Conservation (phyloP, 169 alveolate genomes). For the Cryptosporidium viatorum region DNA sequence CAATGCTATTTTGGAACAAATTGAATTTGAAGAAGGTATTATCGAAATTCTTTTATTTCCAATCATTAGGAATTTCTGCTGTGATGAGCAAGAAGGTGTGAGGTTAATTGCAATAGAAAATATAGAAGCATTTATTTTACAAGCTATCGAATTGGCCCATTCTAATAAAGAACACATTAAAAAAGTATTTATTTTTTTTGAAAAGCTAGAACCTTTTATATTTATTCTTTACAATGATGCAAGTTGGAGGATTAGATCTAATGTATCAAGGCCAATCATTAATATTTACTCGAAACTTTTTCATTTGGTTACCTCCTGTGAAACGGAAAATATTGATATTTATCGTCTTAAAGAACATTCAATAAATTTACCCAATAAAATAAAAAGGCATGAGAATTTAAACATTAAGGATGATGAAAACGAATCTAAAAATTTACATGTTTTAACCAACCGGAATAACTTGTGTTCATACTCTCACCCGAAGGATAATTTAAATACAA, state of each 20-base stretch:
- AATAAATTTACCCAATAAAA: not conserved
- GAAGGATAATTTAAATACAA: not conserved
- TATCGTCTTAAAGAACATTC: not conserved
- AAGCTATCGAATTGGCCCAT: not conserved
- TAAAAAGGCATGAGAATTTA: not conserved
- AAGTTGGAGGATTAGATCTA: conserved; percentile 62
- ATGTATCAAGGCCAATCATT: conserved; percentile 20
- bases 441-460: not conserved
- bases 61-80: conserved; percentile 44
- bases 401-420: not conserved
- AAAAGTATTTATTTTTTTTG: not conserved
- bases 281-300: conserved; percentile 8
- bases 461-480: not conserved
- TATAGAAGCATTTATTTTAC: conserved; percentile 35
- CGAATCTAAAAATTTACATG: not conserved
- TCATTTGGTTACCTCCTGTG: not conserved
- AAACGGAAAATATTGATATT: conserved; percentile 16
- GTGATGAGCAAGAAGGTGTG: conserved; percentile 68
- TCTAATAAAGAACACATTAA: not conserved
- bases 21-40: conserved; percentile 44
- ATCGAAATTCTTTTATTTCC: conserved; percentile 42
- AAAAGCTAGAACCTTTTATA: conserved; percentile 34
- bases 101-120: conserved; percentile 30
- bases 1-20: conserved; percentile 26
- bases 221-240: conserved; percentile 27